phyloP scores from a whole-genome alignment of 768 basidiomycete species.

The Albatrellus ellisii region DNA sequence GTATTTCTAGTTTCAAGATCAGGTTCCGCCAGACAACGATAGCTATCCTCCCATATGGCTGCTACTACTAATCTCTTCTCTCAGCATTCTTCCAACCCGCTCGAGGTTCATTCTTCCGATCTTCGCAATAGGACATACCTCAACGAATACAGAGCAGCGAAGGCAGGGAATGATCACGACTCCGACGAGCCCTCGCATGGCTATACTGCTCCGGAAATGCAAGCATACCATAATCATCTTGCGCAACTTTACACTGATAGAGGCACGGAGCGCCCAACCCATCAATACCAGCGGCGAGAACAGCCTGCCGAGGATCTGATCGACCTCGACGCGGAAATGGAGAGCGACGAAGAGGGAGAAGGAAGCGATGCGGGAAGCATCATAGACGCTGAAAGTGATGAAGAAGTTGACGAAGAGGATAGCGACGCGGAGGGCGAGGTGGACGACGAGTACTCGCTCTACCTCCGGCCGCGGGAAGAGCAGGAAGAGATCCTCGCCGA shows the following conservation, averaged over 20 bases:
- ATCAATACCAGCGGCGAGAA: constrained; percentile 1
- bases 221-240: constrained; percentile 38
- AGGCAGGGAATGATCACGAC: constrained; percentile 18
- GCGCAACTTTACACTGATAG: constrained; percentile 27
- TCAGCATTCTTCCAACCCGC: constrained; percentile 63
- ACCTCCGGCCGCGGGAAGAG: constrained; percentile 49
- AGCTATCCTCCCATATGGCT: too few relatives aligned
- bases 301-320: constrained; percentile 18
- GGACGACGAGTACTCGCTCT: constrained; percentile 51
- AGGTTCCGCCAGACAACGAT: too few relatives aligned
- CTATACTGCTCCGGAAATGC: constrained; percentile 26
- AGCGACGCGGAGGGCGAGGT: constrained; percentile 27
- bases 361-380: constrained; percentile 17
- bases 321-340: constrained; percentile 38
- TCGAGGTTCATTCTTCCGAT: constrained; percentile 55
- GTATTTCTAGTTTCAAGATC: too few relatives aligned
- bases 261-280: constrained; percentile 3
- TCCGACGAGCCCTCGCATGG: constrained; percentile 42
- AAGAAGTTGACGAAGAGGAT: constrained; percentile 22
- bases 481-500: constrained; percentile 64
- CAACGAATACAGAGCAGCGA: constrained; percentile 24
- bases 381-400: constrained; percentile 18
- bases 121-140: constrained; percentile 33
- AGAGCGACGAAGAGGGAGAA: constrained; percentile 31
- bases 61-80: too few relatives aligned